Evolutionary conservation across 805 yeast species (phyloP), one percentile per base, ranked within the genome.

Genomic region (Teunomyces kruisii): DNA sequence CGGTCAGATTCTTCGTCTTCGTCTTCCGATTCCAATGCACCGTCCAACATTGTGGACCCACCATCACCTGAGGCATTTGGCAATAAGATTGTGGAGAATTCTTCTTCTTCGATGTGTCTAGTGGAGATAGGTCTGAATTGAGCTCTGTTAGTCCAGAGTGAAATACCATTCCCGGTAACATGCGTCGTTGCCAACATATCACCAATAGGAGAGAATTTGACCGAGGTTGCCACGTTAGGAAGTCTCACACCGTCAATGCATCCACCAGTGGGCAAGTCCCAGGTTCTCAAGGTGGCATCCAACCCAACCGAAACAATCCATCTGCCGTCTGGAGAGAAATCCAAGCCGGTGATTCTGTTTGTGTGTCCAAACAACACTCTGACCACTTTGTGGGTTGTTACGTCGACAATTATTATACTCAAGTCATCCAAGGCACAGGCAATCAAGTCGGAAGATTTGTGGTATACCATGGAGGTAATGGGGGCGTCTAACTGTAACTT

Each of bases 181-280:
- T 94, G 98, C 0, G 96, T 76, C 0, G 98, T 91, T 1, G 97
- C 98, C 45, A 94, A 74, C 64, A 84, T 80, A 54, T 94, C 97
- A 36, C 96, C 96, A 45, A 82, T 75, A 2, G 95, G 95, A 12
- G 97, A 87, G 51, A 94, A 79, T 57, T 84, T 81, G 27, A 95
- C 73, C 44, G 79, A 72, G 0, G 97, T 89, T 3, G 86, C 96
- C n/a, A 90, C 91, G 54, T 76, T 80, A 1, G 85, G 81, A 19
- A 94, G 76, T 43, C 72, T 69, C 13, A 92, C 83, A 50, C 97
- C 97, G 68, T 94, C 99, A 46, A 94, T 89, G 65, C 98, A 92
- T 1, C 91, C 88, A 40, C 99, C 98, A 1, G 97, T 86, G 33
- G 98, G 98, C 48, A 94, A 77, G 64, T 94, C 98, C 98, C 98